Evolutionary conservation across 495 filamentous ascomycete genomes (phyloP), one percentile per base, ranked within the genome.

Genomic region (Oidiodendron maius): DNA sequence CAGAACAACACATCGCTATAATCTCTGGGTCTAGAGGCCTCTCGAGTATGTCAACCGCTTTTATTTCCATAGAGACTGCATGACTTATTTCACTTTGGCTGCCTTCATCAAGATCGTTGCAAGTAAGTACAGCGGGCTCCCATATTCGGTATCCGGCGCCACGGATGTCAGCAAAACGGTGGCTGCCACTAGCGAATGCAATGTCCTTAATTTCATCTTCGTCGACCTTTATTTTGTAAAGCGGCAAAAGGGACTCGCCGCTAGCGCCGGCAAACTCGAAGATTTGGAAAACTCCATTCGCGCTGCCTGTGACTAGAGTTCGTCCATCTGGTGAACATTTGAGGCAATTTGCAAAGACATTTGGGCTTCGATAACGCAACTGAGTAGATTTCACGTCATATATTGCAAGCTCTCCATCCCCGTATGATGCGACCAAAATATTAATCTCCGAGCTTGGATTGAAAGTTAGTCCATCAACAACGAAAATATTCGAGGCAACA

Each of bases 101-200:
- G 24, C 43, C 53, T 9, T 57, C 53, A 11, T 21, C 30, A 53
- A 62, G 32, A 58, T 58, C 4, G 15, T 55, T 28, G 2, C 42
- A 12, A 2, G 51, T 15, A 1, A 55, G 47, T 0, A 50, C 13
- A 1, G 46, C 41, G 21, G 43, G 50, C 18, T 51, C 52, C 67
- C 65, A 70, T 16, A 67, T 52, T 37, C 52, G 58, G 45, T 61
- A 67, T 25, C 62, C 51, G 5, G 57, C 54, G 5, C 67, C 61
- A 52, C 64, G 39, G 21, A 66, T 62, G 28, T 70, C 67, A 4
- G 51, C 26, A 46, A 70, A 52, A 20, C 36, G 64, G 12, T 52
- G 47, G 30, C 58, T 43, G 25, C 62, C 58, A 32, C 22, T 55
- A 30, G 50, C 61, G 44, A 68, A 68, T 5, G 59, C 57, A 21